Evolutionary conservation across 1,284 basidiomycete genomes (phyloP), one percentile per base, ranked within the genome.

Genomic region (Apiotrichum montevideense): DNA sequence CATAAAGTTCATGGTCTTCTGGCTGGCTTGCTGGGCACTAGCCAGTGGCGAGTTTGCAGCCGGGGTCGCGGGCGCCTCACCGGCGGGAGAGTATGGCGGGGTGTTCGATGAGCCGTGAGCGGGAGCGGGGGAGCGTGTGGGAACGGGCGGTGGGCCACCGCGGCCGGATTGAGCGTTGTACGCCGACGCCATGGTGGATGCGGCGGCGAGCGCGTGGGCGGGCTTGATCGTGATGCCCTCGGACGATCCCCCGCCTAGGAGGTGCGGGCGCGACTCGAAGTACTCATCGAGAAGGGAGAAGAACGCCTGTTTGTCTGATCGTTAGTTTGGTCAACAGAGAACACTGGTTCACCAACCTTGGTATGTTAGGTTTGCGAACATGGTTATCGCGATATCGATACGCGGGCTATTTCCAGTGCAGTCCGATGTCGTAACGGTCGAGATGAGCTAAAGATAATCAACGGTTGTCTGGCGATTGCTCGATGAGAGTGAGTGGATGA

Each of bases 261-360:
- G 64, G 35, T 73, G 67, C 1, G 72, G 71, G 10, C 73, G 66
- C 34, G 72, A 73, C 35, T 62, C 71, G 50, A 75, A 75, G 64
- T 75, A 75, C 61, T 75, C 73, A 53, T 75, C 73, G 0, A 75
- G 63, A 3, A 75, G 70, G 49, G 64, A 59, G 57, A 75, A 75
- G 67, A 75, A 75, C 6, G 70, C 73, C 63, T 70, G 60, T 66
- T 74, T 51, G 45, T 57, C 49, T 52, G 50, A 2, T 39, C 29
- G 29, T 40, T 29, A n/a, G 40, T 32, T 9, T 6, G 34, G 6
- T 3, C 3, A 10, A n/a, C 4, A 2, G 29, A n/a, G 13, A 29
- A 44, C 6, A 7, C 21, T 3, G 6, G 2, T 21, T 4, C 8
- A 41, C 50, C 6, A 11, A 51, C 50, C 50, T 32, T 51, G 32